Evolutionary conservation across 192 early-diverging fungal species (phyloP).

Genomic region (Kickxella alabastrina): DNA sequence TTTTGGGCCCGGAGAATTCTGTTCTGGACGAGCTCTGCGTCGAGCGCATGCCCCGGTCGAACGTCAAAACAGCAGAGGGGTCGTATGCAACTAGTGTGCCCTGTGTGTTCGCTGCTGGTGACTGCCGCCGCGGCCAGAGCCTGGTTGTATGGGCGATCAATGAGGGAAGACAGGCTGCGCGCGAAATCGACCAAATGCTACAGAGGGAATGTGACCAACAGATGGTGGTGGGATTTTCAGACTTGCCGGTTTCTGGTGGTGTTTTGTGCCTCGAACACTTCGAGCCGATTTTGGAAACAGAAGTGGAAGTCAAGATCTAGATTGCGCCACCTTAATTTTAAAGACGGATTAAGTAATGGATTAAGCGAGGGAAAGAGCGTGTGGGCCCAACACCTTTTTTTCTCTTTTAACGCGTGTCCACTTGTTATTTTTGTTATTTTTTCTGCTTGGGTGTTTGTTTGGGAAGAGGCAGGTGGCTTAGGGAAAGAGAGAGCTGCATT

Average conservation of each 20-base stretch:
- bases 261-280: conserved; percentile 64
- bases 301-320: too few relatives aligned
- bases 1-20: conserved; percentile 87
- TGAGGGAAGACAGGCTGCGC: conserved; percentile 92
- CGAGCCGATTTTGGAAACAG: too few relatives aligned
- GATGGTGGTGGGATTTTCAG: conserved; percentile 65
- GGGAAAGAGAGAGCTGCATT: not conserved
- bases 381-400: too few relatives aligned
- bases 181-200: conserved; percentile 85
- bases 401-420: not conserved
- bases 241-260: conserved; percentile 86
- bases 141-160: conserved; percentile 99
- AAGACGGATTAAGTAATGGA: too few relatives aligned
- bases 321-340: too few relatives aligned
- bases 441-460: conserved; percentile 3
- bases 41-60: conserved; percentile 70
- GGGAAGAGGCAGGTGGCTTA: too few relatives aligned
- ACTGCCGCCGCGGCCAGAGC: conserved; percentile 93
- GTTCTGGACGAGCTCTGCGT: conserved; percentile 77
- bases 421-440: conserved; percentile 1
- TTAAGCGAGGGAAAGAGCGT: too few relatives aligned
- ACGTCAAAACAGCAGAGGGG: conserved; percentile 76
- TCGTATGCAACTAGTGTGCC: conserved; percentile 73
- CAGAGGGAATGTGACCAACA: conserved; percentile 2
- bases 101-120: conserved; percentile 94